Percentiles rank a stretch among this genome's conserved stretches.
Conservation (phyloP, 345 rosid genomes). For the Erucastrum elatum region DNA sequence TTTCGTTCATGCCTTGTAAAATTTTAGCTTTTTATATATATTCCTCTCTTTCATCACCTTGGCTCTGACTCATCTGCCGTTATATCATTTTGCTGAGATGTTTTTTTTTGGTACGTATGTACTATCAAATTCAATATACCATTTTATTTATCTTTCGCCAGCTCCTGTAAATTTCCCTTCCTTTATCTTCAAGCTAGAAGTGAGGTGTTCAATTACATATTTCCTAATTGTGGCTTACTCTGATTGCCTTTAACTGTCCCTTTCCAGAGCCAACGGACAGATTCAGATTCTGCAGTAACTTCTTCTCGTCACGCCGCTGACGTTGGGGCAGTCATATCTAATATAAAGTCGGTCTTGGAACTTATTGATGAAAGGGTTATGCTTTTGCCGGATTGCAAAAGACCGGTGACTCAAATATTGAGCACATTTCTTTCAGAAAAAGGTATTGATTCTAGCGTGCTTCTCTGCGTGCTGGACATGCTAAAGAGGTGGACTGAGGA, state of each 20-base stretch:
- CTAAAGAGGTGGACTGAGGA: slow-evolving; percentile 91
- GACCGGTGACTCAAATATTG: slow-evolving; percentile 67
- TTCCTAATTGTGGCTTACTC: slow-evolving; percentile 17
- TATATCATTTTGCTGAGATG: slow-evolving; percentile 17
- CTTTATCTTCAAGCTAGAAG: not conserved
- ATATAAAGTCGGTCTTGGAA: slow-evolving; percentile 76
- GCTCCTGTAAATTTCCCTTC: slow-evolving; percentile 6
- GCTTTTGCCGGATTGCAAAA: slow-evolving; percentile 85
- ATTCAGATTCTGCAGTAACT: slow-evolving; percentile 85
- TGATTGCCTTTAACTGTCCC: slow-evolving; percentile 22
- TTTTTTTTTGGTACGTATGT: slow-evolving; percentile 4
- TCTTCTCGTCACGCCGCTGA: slow-evolving; percentile 88
- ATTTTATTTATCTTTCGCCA: slow-evolving; percentile 20
- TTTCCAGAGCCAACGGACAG: slow-evolving; percentile 76
- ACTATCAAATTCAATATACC: slow-evolving; percentile 14
- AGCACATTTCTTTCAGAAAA: slow-evolving; percentile 86
- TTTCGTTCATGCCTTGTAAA: slow-evolving; percentile 13
- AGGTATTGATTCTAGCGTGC: slow-evolving; percentile 87
- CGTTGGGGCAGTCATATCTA: slow-evolving; percentile 71
- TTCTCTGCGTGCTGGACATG: slow-evolving; percentile 85
- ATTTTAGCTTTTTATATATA: slow-evolving; percentile 7
- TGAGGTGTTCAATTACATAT: slow-evolving; percentile 12
- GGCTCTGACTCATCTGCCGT: slow-evolving; percentile 10
- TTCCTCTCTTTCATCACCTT: slow-evolving; percentile 15
- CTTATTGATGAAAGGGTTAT: slow-evolving; percentile 86